Evolutionary conservation across 2,329 filamentous ascomycete species (phyloP), one percentile per base, ranked within the genome.

Genomic region (Verticillium tricorpus): DNA sequence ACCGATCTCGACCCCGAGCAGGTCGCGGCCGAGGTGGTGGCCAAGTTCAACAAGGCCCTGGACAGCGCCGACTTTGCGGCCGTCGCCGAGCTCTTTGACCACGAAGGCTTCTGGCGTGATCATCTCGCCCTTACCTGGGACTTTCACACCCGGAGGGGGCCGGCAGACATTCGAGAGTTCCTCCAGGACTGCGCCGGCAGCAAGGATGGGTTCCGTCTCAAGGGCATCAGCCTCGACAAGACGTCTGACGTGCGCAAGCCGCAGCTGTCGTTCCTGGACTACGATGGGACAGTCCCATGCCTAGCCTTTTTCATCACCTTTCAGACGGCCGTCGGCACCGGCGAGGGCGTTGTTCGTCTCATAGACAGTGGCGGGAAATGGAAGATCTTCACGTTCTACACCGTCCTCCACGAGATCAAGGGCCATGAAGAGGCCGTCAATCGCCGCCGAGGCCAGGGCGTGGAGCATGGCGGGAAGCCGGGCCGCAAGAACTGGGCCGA

Each of bases 311-410:
- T 86, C 66, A 73, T 88, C 58, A 78, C 71, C 0, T 73, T 87
- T 22, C 77, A 82, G 2, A 88, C 83, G 0, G 73, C 77, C 5
- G 66, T 84, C 1, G 88, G 88, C 0, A 66, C 67, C 0, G 89
- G 87, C 0, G 72, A 78, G 1, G 89, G 88, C 1, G 66, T 90
- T 1, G 76, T 83, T 0, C 76, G 85, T 3, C 70, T 90, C 0
- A 76, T 80, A 0, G 73, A 71, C 2, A 28, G 55, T 6, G 75
- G 71, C 0, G 59, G 40, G 0, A 40, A 35, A 4, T 88, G 84
- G 83, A 85, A 84, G 68, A 80, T 82, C 0, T 85, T 82, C 65
- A 85, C 82, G 4, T 68, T 88, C 0, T 88, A 81, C 66, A 88
- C 85, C 0, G 73, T 75, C 0, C 70, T 89, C 15, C 69, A 75